These are phyloP conservation scores for Pachysandra terminalis DNA, from an alignment of 164 flowering plant genomes.

Conservation along the genomic window DNA sequence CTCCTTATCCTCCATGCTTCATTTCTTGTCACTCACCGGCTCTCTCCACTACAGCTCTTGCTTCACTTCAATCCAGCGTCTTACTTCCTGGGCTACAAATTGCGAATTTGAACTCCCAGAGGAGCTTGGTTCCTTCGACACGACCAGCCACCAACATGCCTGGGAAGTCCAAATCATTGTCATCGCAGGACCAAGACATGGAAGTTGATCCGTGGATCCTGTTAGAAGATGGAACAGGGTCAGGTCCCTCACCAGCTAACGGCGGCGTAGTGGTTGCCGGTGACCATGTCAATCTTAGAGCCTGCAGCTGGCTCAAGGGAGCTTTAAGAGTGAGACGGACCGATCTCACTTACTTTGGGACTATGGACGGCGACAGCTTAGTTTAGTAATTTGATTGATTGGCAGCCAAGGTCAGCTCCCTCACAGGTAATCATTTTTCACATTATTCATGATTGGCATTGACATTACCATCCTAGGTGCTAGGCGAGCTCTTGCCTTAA, in stretches of 20 bases:
- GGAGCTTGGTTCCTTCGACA: slow-evolving; percentile 25
- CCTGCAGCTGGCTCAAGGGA: slow-evolving; percentile 87
- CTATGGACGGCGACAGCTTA: slow-evolving; percentile 91
- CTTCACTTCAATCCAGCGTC: slow-evolving; percentile 47
- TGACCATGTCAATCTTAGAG: slow-evolving; percentile 63
- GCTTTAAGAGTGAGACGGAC: slow-evolving; percentile 86
- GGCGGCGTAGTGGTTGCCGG: slow-evolving; percentile 42
- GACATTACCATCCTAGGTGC: slow-evolving; percentile 5
- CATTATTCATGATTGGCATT: slow-evolving; percentile 11
- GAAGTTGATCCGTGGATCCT: slow-evolving; percentile 93
- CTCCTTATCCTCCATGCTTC: slow-evolving; percentile 38
- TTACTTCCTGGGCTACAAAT: slow-evolving; percentile 22
- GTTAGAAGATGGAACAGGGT: slow-evolving; percentile 88
- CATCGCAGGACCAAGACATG: slow-evolving; percentile 48
- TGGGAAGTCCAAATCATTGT: slow-evolving; percentile 47
- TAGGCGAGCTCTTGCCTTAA: slow-evolving; percentile 6
- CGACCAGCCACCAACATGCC: slow-evolving; percentile 29
- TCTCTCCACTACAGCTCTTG: slow-evolving; percentile 45
- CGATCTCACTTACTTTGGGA: slow-evolving; percentile 84
- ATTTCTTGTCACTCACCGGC: slow-evolving; percentile 74
- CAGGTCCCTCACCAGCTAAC: slow-evolving; percentile 48
- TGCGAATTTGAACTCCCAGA: slow-evolving; percentile 34
- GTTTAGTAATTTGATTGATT: slow-evolving; percentile 20
- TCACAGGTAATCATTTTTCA: slow-evolving; percentile 11
- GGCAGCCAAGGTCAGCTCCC: slow-evolving; percentile 14